Base-by-base conservation (phyloP, 2,329 filamentous ascomycete species). In the Rosellinia necatrix region DNA sequence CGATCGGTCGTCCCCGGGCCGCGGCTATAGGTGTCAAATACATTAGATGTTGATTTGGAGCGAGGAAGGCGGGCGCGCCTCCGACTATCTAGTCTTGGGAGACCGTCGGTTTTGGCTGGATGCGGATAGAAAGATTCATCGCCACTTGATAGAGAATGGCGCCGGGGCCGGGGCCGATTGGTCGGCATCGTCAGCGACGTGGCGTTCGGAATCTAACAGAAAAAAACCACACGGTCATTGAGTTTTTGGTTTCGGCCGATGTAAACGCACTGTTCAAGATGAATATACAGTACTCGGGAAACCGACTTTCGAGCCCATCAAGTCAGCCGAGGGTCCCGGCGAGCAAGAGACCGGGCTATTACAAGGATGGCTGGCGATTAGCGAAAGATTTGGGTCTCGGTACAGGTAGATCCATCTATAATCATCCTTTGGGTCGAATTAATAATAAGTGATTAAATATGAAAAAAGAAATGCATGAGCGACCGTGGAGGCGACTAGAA, bases 1-100 rank as follows among this genome's bases (percentile, higher is more conserved):
- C 59, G 41, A 27, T 58, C 53, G 13, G 35, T n/a, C 21, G 27
- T 24, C 24, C 9, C 43, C 25, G 17, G 41, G 21, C 38, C n/a
- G 42, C 34, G 40, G n/a, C 37, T 29, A 13, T 44, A 51, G 17
- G 21, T 34, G 21, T 68, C 61, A 24, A 63, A 59, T 41, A 70
- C 64, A 46, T 66, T 65, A 41, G 66, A 68, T 4, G 64, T 61
- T 3, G 68, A 70, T 35, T 63, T 65, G 7, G 67, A 67, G 24
- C 64, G 66, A 40, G 66, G 63, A 25, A 68, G 49, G 19, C 59
- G 59, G 25, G 56, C 58, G 17, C 52, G 62, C 30, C 42, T 49
- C 43, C 41, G 49, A 13, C 29, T 25, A 10, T 55, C 46, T 27
- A 27, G 57, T 22, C 41, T 55, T 29, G 53, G 42, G n/a, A 60